phyloP scores from a whole-genome alignment of 2,329 filamentous ascomycete genomes.

The Microsporum ferrugineum region DNA sequence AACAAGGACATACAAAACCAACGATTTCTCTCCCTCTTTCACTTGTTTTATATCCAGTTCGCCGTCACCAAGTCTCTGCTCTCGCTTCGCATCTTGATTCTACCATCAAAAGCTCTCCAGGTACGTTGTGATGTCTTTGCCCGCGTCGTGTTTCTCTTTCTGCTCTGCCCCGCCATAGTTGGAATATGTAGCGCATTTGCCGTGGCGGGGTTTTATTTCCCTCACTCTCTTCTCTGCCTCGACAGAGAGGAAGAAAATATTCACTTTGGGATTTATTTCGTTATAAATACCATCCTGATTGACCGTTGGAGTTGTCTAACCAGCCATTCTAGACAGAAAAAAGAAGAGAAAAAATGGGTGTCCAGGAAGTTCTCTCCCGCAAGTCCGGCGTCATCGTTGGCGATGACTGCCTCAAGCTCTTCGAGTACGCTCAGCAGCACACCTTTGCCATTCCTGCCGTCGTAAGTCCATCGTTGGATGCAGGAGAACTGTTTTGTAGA shows the following conservation, averaged over 20 bases:
- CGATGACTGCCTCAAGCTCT: constrained; percentile 59
- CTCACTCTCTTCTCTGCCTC: neutral
- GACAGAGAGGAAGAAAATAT: neutral
- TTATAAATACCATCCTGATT: neutral
- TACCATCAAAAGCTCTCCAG: neutral
- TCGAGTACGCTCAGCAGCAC: constrained; percentile 81
- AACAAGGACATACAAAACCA: neutral
- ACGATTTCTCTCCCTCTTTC: neutral
- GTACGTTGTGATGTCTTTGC: neutral
- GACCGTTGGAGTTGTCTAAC: neutral
- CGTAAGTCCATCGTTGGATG: constrained; percentile 32
- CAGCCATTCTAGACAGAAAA: neutral
- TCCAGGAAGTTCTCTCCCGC: constrained; percentile 46
- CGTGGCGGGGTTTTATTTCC: neutral
- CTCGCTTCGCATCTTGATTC: neutral
- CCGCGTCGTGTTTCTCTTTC: neutral
- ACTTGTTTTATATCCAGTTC: neutral
- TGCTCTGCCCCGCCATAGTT: neutral
- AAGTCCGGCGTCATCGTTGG: constrained; percentile 57
- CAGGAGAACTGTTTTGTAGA: neutral
- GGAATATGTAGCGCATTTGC: neutral
- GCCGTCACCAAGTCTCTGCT: neutral
- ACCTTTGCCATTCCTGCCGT: constrained; percentile 80
- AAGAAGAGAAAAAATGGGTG: constrained; percentile 30
- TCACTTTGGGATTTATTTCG: neutral